phyloP scores from a whole-genome alignment of 208 protist genomes.

The Acanthamoeba sp. region DNA sequence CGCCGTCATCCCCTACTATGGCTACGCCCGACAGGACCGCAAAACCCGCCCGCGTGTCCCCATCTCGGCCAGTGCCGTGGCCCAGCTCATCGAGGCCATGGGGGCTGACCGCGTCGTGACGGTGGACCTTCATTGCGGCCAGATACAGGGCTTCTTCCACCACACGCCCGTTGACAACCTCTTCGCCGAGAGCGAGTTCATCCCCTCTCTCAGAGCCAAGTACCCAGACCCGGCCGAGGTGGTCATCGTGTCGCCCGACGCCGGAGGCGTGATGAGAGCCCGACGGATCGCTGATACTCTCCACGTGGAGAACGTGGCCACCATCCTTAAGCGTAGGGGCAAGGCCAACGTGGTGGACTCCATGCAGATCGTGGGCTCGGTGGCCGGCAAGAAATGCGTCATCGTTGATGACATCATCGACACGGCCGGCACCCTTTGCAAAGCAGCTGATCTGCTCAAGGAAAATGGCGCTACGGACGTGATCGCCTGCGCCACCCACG shows the following conservation, averaged over 20 bases:
- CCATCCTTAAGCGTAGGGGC: slow-evolving; percentile 83
- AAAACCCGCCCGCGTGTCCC: slow-evolving; percentile 94
- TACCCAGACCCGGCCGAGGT: slow-evolving; percentile 70
- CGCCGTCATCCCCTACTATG: slow-evolving; percentile 96
- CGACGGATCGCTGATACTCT: slow-evolving; percentile 94
- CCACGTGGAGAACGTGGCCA: slow-evolving; percentile 93
- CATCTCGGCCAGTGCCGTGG: slow-evolving; percentile 95
- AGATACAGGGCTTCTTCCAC: slow-evolving; percentile 89
- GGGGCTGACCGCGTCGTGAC: slow-evolving; percentile 73
- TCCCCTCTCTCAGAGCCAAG: slow-evolving; percentile 85
- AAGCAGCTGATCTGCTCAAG: slow-evolving; percentile 94
- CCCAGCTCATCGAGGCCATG: slow-evolving; percentile 62
- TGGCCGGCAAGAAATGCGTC: slow-evolving; percentile 94
- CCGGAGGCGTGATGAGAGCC: slow-evolving; percentile 95
- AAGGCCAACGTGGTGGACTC: slow-evolving; percentile 52
- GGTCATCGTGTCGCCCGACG: slow-evolving; percentile 96
- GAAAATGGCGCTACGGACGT: slow-evolving; percentile 94
- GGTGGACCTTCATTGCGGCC: slow-evolving; percentile 83
- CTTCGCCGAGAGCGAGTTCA: slow-evolving; percentile 92
- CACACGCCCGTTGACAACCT: slow-evolving; percentile 96
- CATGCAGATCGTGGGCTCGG: slow-evolving; percentile 94
- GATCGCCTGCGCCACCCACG: slow-evolving; percentile 95
- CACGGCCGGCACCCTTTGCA: slow-evolving; percentile 95
- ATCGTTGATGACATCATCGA: slow-evolving; percentile 98
- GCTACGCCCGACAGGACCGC: slow-evolving; percentile 94